Conservation (phyloP, 176 grass and related monocot genomes). For the Neostapfia colusana region DNA sequence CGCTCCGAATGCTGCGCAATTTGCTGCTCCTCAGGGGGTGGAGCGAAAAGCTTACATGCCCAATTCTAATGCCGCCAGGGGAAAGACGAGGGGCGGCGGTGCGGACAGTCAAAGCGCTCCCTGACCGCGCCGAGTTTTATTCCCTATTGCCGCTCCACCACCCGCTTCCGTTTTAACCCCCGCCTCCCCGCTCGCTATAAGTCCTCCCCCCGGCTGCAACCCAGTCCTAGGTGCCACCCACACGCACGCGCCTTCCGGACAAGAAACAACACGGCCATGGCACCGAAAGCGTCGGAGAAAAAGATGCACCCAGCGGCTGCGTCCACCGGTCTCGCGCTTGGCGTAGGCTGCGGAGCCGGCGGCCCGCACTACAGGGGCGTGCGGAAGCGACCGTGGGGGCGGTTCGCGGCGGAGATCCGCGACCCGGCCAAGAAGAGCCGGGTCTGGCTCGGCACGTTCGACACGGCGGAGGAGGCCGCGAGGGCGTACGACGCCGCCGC, state of each 20-base stretch:
- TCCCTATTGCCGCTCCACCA: conserved; percentile 56
- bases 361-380: conserved; percentile 68
- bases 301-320: conserved; percentile 20
- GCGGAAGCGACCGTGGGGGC: conserved; percentile 86
- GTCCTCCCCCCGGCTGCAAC: not conserved
- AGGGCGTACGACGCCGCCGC: conserved; percentile 78
- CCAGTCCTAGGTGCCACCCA: conserved; percentile 21
- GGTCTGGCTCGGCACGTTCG: conserved; percentile 90
- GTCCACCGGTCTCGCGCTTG: conserved; percentile 29
- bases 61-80: conserved; percentile 39
- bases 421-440: conserved; percentile 86
- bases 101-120: conserved; percentile 66
- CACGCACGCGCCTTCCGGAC: conserved; percentile 2
- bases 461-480: conserved; percentile 88
- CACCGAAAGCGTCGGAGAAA: conserved; percentile 45
- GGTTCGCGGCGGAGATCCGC: conserved; percentile 87
- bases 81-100: conserved; percentile 59
- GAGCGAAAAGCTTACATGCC: not conserved
- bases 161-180: conserved; percentile 43
- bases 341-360: not conserved
- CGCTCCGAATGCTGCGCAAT: not conserved
- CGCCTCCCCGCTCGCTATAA: conserved; percentile 32
- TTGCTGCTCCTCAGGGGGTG: not conserved
- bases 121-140: conserved; percentile 64
- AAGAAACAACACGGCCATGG: conserved; percentile 22